Base-by-base conservation (phyloP, 2,329 filamentous ascomycete genomes). In the Mycosphaerella sp. region DNA sequence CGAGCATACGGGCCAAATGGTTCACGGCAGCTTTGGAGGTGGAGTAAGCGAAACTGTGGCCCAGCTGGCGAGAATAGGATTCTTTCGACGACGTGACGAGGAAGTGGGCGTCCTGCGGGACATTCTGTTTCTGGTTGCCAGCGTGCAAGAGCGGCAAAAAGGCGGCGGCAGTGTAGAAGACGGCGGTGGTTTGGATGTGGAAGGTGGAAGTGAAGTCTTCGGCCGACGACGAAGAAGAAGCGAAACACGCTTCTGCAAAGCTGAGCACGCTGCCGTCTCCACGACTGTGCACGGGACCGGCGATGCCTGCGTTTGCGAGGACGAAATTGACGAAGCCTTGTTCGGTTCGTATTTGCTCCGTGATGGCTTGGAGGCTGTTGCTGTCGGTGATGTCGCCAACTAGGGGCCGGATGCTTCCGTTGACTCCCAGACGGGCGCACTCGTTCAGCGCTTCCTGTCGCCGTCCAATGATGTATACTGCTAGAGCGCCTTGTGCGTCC, bases 381-480 rank as follows among this genome's bases (percentile, higher is more conserved):
- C 73, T 70, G 54, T 68, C 70, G 40, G 71, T 69, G 13, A 76
- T 70, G 55, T 77, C 74, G 39, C 70, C 73, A 1, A 65, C 63
- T 42, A 77, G 55, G 2, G 73, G 70, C 28, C 72, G 67, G 56
- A 77, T 75, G 41, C 59, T 69, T 44, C 59, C 66, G 41, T 70
- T 67, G 6, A 61, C 53, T 16, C 57, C 64, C 10, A 64, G 61
- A 18, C 67, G 57, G 3, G 74, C 72, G 7, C 75, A 75, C n/a
- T 66, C 65, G 37, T 74, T 64, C 25, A 79, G 69, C 1, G 65
- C 61, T 12, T 75, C 68, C 54, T 68, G 62, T 1, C 76, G 73
- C 1, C 76, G 71, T n/a, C 75, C 75, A 9, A 79, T 64, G 49
- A 79, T 75, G 63, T 78, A 79, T 40, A 79, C 73, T 51, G 73